phyloP scores from a whole-genome alignment of 148 eudicot genomes.

The Chenopodium quinoa region DNA sequence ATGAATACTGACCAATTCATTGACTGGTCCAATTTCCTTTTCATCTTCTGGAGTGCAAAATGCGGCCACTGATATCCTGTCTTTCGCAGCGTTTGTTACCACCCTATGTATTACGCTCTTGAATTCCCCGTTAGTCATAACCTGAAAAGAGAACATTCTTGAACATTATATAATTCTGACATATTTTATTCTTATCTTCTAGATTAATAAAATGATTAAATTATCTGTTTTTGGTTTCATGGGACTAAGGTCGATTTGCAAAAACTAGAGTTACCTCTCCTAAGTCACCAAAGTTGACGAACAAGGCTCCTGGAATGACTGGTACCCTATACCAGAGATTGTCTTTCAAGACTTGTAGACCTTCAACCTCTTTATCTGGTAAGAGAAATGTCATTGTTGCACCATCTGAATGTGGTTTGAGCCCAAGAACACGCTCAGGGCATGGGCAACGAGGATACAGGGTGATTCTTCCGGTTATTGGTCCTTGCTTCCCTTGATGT shows the following conservation, averaged over 20 bases:
- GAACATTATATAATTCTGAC: neutral
- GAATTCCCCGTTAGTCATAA: constrained; percentile 47
- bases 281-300: constrained; percentile 50
- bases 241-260: neutral
- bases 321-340: constrained; percentile 52
- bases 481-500: constrained; percentile 32
- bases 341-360: constrained; percentile 52
- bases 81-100: constrained; percentile 32
- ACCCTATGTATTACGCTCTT: constrained; percentile 56
- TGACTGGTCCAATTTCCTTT: constrained; percentile 35
- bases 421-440: constrained; percentile 47
- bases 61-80: constrained; percentile 40
- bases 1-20: constrained; percentile 25
- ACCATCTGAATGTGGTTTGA: constrained; percentile 58
- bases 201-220: neutral
- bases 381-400: constrained; percentile 25
- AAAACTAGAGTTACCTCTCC: constrained; percentile 36
- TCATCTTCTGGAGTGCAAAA: constrained; percentile 31
- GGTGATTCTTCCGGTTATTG: constrained; percentile 34
- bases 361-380: constrained; percentile 48
- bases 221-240: neutral
- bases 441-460: constrained; percentile 49
- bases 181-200: neutral
- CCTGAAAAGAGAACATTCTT: constrained; percentile 25
- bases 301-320: constrained; percentile 40